phyloP scores from a whole-genome alignment of 345 rosid genomes.

The Salix caprea region DNA sequence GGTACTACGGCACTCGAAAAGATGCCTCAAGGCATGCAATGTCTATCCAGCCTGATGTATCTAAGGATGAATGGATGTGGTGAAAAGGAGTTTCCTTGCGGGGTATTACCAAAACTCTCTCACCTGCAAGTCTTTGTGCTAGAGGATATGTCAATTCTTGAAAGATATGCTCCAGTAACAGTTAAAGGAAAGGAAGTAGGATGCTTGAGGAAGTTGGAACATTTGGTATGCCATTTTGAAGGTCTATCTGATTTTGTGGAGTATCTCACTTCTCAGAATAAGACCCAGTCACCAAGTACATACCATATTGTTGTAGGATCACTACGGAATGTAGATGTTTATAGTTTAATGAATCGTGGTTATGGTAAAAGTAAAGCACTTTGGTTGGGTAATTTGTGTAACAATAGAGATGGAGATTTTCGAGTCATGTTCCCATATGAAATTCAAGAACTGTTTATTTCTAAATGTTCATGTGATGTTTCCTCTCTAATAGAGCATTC shows the following conservation, averaged over 20 bases:
- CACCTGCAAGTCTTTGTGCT: too few relatives aligned
- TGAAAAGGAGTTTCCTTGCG: too few relatives aligned
- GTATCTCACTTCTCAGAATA: neutral
- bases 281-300: neutral
- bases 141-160: too few relatives aligned
- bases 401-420: neutral
- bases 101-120: too few relatives aligned
- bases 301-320: neutral
- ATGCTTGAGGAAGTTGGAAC: conserved; percentile 3
- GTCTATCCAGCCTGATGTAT: too few relatives aligned
- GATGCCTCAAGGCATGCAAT: too few relatives aligned
- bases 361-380: neutral
- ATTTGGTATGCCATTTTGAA: neutral
- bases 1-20: too few relatives aligned
- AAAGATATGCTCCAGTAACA: fast-evolving
- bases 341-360: fast-evolving
- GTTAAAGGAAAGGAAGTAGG: conserved; percentile 5
- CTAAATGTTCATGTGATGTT: neutral
- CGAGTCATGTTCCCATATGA: neutral
- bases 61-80: too few relatives aligned
- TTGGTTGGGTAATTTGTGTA: neutral
- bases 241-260: fast-evolving
- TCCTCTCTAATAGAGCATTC: neutral
- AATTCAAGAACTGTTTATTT: neutral
- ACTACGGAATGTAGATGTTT: fast-evolving